Base-by-base conservation (phyloP, 345 rosid genomes). In the Schrenkiella parvula region DNA sequence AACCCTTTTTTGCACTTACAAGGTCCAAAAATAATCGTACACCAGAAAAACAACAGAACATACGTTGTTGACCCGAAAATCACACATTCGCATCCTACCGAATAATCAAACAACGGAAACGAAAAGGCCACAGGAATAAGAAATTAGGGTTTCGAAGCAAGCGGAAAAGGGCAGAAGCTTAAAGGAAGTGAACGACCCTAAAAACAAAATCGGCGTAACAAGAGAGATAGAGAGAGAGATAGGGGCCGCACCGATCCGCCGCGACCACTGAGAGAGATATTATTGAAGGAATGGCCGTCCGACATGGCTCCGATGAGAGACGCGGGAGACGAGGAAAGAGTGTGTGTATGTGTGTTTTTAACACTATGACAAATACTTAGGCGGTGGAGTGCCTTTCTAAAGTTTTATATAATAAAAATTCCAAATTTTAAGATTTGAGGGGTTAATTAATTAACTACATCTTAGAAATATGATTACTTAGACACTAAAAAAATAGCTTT, bases 201-300 rank as follows among this genome's bases (percentile, higher is more conserved):
- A 32, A 14, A 39, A 17, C 12, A 31, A 3, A 9, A 25, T 29
- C 55, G 41, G 35, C 61, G 55, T 26, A 0, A 4, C 9, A 12
- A 10, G 23, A 58, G 51, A 64, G 0, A 34, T 0, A 42, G 42
- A 35, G 15, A 59, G 64, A 60, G 19, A 32, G 35, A 8, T 1
- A 8, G 10, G 43, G 64, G 22, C 3, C 79, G 70, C 19, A 89
- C 97, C 25, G 93, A 76, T 79, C 97, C 96, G 13, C 96, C 97
- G 9, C 92, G 93, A 28, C 97, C 93, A 1, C 92, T 88, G 67
- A 91, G 90, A 23, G 91, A 87, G 78, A 91, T 89, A 35, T 80
- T 91, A 77, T 89, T 89, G 77, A 87, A 89, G 76, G 78, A 82
- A 51, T 85, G 96, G 35, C 87, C 91, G 80, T 89, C 97, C 14